A percentile compares a stretch with the other conserved stretches of the same genome.
phyloP scores from a whole-genome alignment of 441 rosid species.

The Erodium trifolium region DNA sequence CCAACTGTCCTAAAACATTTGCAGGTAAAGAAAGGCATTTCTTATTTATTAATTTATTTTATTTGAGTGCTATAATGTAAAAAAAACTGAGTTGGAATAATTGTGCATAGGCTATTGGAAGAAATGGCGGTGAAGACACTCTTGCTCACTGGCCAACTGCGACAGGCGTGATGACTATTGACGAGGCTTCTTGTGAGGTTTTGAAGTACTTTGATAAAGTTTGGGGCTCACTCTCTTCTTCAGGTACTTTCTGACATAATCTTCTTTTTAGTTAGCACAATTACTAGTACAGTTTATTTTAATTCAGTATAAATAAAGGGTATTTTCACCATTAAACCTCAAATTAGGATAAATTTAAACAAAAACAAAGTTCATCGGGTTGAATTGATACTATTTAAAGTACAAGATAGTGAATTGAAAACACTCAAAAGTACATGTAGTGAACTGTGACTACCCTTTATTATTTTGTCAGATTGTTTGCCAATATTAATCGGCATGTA shows the following conservation, averaged over 20 bases:
- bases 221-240: conserved; percentile 79
- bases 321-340: too few relatives aligned
- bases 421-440: too few relatives aligned
- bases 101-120: conserved; percentile 58
- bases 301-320: neutral
- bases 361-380: too few relatives aligned
- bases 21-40: conserved; percentile 37
- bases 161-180: conserved; percentile 65
- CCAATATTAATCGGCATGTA: neutral
- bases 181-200: conserved; percentile 74
- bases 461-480: neutral
- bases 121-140: conserved; percentile 92
- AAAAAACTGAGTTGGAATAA: conserved; percentile 21
- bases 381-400: too few relatives aligned
- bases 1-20: conserved; percentile 77
- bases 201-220: conserved; percentile 73
- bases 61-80: conserved; percentile 1
- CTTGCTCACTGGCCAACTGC: conserved; percentile 95
- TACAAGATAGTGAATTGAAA: too few relatives aligned
- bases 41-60: neutral
- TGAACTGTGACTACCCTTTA: neutral
- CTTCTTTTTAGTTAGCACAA: conserved; percentile 10
- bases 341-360: too few relatives aligned
- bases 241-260: conserved; percentile 45
- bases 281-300: neutral